Base-by-base conservation (phyloP, 768 basidiomycete genomes). In the Lactarius hengduanensis region DNA sequence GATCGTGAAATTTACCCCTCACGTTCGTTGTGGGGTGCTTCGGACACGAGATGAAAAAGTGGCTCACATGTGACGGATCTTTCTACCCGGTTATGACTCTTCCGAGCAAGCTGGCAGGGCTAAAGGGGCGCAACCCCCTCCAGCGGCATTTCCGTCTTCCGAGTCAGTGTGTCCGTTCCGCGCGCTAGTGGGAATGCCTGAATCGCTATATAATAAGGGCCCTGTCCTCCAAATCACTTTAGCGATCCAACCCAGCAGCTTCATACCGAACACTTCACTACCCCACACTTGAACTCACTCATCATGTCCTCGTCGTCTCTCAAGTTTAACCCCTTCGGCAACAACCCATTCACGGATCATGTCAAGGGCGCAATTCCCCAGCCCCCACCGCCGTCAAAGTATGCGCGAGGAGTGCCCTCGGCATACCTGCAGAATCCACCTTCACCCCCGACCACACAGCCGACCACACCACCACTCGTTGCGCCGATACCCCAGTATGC, bases 291-390 rank as follows among this genome's bases (percentile, higher is more conserved):
- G 57, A 58, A 34, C 64, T 50, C 64, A 16, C n/a, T 56, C 53
- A 10, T 47, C 61, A 76, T 76, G 75, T 72, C 77, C 58, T 70
- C 73, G 38, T 71, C 74, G 43, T 64, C 71, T 30, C 75, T 76
- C 70, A 75, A 77, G 28, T 87, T 87, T 71, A 78, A 87, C 77
- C 85, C 85, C 47, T 82, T 83, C 71, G 83, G 81, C 26, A 80
- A 78, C 22, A 84, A 87, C 73, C 84, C 85, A 11, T 88, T 87
- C 79, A 86, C 84, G 45, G 77, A 78, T 72, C 59, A 69, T 22
- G 72, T 70, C 70, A 74, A 75, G 53, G 73, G 75, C 32, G 63
- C 74, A n/a, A 59, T 75, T 32, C 76, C 78, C 36, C 75, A 74
- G 62, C 80, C 83, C 60, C 79, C 82, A 11, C 72, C 73, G 34